These are phyloP conservation scores for Zizania palustris DNA, from an alignment of 202 grass and related monocot genomes.

Conservation along the genomic window DNA sequence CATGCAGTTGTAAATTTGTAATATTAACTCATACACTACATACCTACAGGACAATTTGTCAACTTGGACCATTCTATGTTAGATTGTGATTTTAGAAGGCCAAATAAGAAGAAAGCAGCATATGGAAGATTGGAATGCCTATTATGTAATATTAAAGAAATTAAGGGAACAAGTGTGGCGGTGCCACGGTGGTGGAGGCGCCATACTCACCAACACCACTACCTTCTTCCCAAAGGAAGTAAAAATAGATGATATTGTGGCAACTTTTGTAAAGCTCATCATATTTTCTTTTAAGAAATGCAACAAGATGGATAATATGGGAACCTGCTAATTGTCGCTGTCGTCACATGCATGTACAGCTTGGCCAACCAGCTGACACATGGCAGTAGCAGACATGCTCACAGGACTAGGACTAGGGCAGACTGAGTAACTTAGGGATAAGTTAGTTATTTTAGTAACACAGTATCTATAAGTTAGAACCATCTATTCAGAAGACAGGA, in stretches of 20 bases:
- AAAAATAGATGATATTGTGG: slow-evolving; percentile 23
- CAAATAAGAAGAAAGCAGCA: background rate
- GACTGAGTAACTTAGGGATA: background rate
- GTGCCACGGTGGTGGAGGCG: background rate
- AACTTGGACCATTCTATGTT: background rate
- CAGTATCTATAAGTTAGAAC: background rate
- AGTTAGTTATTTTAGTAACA: background rate
- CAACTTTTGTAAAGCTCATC: slow-evolving; percentile 8
- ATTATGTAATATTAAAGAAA: background rate
- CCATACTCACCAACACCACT: background rate
- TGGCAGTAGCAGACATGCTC: background rate
- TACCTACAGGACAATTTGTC: no score
- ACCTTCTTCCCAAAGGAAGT: background rate
- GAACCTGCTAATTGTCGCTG: background rate
- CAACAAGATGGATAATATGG: background rate
- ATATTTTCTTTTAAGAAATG: background rate
- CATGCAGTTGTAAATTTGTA: no score
- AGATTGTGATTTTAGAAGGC: background rate
- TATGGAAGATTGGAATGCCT: background rate
- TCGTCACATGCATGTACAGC: background rate
- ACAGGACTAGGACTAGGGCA: background rate
- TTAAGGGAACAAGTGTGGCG: background rate
- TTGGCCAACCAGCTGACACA: background rate
- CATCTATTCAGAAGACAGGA: background rate
- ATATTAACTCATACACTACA: no score